Evolutionary conservation across 768 basidiomycete species (phyloP), one percentile per base, ranked within the genome.

Genomic region (Calocybe gangraenosa): DNA sequence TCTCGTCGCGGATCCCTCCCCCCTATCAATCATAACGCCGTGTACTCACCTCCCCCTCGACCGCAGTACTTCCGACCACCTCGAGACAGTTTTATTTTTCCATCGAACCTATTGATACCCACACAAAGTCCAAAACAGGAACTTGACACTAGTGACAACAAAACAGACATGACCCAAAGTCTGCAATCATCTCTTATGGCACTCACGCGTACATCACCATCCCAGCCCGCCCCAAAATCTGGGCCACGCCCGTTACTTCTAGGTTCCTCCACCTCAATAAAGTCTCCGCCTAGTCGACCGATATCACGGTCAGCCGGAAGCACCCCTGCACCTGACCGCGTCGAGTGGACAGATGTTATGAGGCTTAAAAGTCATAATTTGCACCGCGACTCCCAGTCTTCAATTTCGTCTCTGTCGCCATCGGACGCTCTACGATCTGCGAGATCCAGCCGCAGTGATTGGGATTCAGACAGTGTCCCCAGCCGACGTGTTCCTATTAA

Each of bases 221-320:
- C 71, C 18, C 60, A 67, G 4, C 46, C 63, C 19, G 51, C 60
- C 2, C 50, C 73, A 2, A 85, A 76, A 65, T 63, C 68, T 38
- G 83, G 68, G 1, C 87, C 88, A 0, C 72, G 75, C 7, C 87
- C 88, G 0, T 67, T 91, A 28, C 64, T 88, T 37, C 69, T 91
- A 31, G 79, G 63, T 56, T 76, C 84, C 18, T 65, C 68, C 1
- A 67, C 69, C 11, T 57, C 70, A 3, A 66, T 79, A 11, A 70
- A 71, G 2, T 62, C 72, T 21, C 50, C 59, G 5, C 58, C 47
- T 13, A 58, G 47, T 18, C 58, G 50, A 31, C 53, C 51, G 21
- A 28, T 28, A 25, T 59, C 65, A 13, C 64, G 62, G 17, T 72
- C 70, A 2, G 67, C 66, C 2, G 64, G 58, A 23, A 62, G 57